Evolutionary conservation across 768 basidiomycete species (phyloP), one percentile per base, ranked within the genome.

Genomic region (Trametes elegans): DNA sequence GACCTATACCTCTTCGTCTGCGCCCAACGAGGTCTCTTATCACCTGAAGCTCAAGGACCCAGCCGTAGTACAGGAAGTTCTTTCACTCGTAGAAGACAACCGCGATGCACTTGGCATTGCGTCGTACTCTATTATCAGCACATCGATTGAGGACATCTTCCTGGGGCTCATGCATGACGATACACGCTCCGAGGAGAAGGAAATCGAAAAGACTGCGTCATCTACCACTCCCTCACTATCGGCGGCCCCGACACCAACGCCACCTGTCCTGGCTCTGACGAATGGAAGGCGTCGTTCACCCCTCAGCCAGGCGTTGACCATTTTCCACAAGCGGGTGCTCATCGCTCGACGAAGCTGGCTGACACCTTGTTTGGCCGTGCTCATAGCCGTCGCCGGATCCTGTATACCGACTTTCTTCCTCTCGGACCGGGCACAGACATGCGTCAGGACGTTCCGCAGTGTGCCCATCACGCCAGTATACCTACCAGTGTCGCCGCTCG

Each of bases 61-160:
- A 3, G 57, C 59, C 1, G 63, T 74, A 3, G 83, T 91, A 3
- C 78, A 80, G 38, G 69, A 73, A 24, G 79, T 88, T 14, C 76
- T 90, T 16, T 73, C 75, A 26, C 41, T 82, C 3, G 68, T 90
- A 1, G 82, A 88, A 26, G 55, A 66, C 0, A 74, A 82, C 31
- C 72, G 70, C 32, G 60, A 51, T 7, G 56, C 60, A 0, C 72
- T 75, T 38, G 55, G 65, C 8, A 72, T 88, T 32, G 63, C 63
- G 0, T 82, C 81, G 0, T 88, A 85, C 62, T 85, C 90, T 51
- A 76, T 90, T 21, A 69, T 87, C 19, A 84, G 87, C 9, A 85
- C 88, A 0, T 82, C 87, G 7, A 85, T 93, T 35, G 90, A 93
- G 67, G 87, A 90, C 53, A 87, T 93, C 40, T 92, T 93, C 72